A percentile compares a stretch with the other conserved stretches of the same genome.
Evolutionary conservation across 2,329 filamentous ascomycete genomes (phyloP).

Genomic region (Orbilia javanica): DNA sequence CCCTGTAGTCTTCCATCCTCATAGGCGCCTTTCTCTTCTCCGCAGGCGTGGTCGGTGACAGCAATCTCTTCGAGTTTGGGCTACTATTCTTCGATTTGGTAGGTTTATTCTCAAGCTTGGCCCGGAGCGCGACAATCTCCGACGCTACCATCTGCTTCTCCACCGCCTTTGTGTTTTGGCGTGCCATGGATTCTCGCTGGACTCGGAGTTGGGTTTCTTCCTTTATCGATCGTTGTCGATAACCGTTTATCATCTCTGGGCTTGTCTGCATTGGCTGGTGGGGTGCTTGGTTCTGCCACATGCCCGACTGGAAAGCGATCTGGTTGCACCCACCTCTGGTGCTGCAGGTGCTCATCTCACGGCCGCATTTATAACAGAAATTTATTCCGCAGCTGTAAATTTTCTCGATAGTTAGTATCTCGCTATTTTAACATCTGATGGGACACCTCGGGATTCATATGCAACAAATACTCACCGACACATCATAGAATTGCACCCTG

Average conservation of each 20-base stretch:
- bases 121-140: constrained; percentile 44
- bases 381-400: constrained; percentile 43
- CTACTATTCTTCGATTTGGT: neutral
- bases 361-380: constrained; percentile 54
- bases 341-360: constrained; percentile 24
- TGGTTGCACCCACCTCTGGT: constrained; percentile 27
- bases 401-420: neutral
- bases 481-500: constrained; percentile 53
- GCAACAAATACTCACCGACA: constrained; percentile 32
- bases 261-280: constrained; percentile 31
- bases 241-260: constrained; percentile 12
- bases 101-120: constrained; percentile 42
- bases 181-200: constrained; percentile 2
- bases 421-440: neutral
- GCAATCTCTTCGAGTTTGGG: constrained; percentile 14
- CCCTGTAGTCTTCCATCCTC: constrained; percentile 12
- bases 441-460: neutral
- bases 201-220: neutral
- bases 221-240: constrained; percentile 18
- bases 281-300: constrained; percentile 44
- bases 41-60: neutral
- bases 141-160: constrained; percentile 32
- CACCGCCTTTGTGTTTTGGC: constrained; percentile 26
- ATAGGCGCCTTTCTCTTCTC: neutral
- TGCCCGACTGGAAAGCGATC: constrained; percentile 44